Evolutionary conservation across 768 basidiomycete species (phyloP).

Genomic region (Podaxis sp.): DNA sequence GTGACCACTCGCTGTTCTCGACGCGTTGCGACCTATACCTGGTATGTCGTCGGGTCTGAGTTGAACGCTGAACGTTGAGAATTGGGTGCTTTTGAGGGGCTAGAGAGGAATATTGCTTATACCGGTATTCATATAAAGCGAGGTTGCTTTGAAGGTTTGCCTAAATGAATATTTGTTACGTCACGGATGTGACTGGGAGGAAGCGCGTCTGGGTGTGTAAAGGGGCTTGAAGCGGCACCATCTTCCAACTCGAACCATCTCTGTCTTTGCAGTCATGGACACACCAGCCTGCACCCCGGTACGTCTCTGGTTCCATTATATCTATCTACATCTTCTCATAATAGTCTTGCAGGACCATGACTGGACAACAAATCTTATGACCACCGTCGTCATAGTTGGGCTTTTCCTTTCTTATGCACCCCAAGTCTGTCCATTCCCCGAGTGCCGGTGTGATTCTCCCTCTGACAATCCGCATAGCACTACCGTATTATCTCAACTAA

Average conservation of each 20-base stretch:
- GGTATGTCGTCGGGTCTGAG: too few species aligned
- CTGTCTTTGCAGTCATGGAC: not conserved
- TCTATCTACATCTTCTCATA: not conserved
- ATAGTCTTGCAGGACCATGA: slow-evolving; percentile 59
- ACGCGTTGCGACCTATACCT: too few species aligned
- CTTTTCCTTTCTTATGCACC: slow-evolving; percentile 82
- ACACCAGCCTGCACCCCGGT: not conserved
- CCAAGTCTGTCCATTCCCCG: slow-evolving; percentile 44
- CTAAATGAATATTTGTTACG: not conserved
- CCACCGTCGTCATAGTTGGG: slow-evolving; percentile 63
- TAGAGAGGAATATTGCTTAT: too few species aligned
- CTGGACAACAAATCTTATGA: slow-evolving; percentile 65
- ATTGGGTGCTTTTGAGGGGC: too few species aligned
- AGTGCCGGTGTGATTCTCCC: not conserved
- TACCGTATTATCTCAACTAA: slow-evolving; percentile 73
- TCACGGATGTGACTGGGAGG: not conserved
- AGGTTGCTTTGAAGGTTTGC: too few species aligned
- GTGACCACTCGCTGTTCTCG: too few species aligned
- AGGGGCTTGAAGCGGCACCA: too few species aligned
- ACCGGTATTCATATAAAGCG: too few species aligned
- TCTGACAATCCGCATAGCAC: slow-evolving; percentile 43
- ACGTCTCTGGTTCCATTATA: not conserved
- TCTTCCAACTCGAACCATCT: not conserved
- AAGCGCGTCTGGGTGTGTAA: not conserved
- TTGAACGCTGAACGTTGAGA: too few species aligned